phyloP scores from a whole-genome alignment of 768 basidiomycete genomes.

The Psilocybe cubensis region DNA sequence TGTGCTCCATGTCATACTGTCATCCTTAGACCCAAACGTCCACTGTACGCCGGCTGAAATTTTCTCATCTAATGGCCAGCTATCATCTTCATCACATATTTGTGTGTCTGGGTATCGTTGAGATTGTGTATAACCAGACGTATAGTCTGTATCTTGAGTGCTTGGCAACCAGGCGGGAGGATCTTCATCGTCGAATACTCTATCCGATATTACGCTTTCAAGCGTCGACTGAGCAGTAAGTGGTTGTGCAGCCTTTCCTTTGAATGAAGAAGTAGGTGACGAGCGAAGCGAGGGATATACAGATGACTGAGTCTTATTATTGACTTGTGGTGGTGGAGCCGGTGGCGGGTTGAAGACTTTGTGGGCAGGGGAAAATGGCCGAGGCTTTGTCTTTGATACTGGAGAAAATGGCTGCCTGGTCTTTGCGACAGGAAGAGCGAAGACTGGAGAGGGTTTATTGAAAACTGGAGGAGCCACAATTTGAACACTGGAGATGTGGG shows the following conservation, averaged over 20 bases:
- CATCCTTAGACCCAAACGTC: constrained; percentile 66
- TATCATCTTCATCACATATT: constrained; percentile 63
- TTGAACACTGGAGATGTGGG: constrained; percentile 26
- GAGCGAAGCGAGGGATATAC: constrained; percentile 39
- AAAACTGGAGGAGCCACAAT: constrained; percentile 51
- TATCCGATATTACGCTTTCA: constrained; percentile 54
- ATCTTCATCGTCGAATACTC: constrained; percentile 51
- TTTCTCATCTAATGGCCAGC: constrained; percentile 77
- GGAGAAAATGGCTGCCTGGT: constrained; percentile 19
- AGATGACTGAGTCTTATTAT: constrained; percentile 13
- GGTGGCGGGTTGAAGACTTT: constrained; percentile 22
- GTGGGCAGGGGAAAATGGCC: background rate
- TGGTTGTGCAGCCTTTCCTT: constrained; percentile 25
- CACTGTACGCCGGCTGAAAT: constrained; percentile 58
- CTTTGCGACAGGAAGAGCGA: constrained; percentile 45
- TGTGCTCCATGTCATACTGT: constrained; percentile 80
- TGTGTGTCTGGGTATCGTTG: constrained; percentile 28
- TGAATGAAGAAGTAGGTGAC: constrained; percentile 28
- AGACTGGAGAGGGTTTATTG: constrained; percentile 58
- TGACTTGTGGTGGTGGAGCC: constrained; percentile 13
- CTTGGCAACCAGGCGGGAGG: constrained; percentile 57
- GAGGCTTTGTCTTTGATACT: constrained; percentile 3
- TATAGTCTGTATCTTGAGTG: constrained; percentile 64
- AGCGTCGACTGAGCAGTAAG: constrained; percentile 58
- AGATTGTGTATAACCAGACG: constrained; percentile 39